Base-by-base conservation (phyloP, 2,329 filamentous ascomycete species). In the Teratosphaeria pseudoeucalypti region DNA sequence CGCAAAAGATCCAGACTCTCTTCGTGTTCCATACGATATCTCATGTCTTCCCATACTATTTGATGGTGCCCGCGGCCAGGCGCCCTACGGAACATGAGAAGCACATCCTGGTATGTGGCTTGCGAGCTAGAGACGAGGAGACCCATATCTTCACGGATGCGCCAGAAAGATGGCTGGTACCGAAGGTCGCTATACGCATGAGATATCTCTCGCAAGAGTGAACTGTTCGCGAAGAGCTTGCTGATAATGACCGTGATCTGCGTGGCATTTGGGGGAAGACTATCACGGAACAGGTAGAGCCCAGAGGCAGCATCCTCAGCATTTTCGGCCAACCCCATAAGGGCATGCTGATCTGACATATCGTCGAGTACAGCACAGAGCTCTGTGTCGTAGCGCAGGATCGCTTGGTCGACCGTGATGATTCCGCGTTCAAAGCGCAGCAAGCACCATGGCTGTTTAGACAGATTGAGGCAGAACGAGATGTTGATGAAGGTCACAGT, bases 171-270 rank as follows among this genome's bases (percentile, higher is more conserved):
- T 47, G 69, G 67, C 23, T 67, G 73, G 67, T 76, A 75, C 16
- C 68, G 72, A 32, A 73, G 72, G 59, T 74, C 69, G 14, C 73
- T 71, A 34, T 79, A 70, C 32, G 76, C 70, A 56, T 73, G 73
- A 52, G 81, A 75, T 47, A 85, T 71, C 52, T 72, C 72, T 54
- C 77, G 76, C 27, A 85, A 72, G 9, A 73, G 74, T 55, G 77
- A 74, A 59, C 80, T 80, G 67, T 85, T 79, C 57, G 76, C 75
- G 66, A 81, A 83, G 27, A 85, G 75, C 61, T 82, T 76, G 58
- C 79, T 76, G 57, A 85, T 80, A 32, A 81, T 70, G 34, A 74
- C 74, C 27, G 80, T 81, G 64, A 85, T 80, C 52, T 81, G 78
- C 34, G 78, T 76, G 37, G 77, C 74, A 65, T 78, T 72, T 57